phyloP scores from a whole-genome alignment of 805 yeast species.

The Ogataea thermomethanolica region DNA sequence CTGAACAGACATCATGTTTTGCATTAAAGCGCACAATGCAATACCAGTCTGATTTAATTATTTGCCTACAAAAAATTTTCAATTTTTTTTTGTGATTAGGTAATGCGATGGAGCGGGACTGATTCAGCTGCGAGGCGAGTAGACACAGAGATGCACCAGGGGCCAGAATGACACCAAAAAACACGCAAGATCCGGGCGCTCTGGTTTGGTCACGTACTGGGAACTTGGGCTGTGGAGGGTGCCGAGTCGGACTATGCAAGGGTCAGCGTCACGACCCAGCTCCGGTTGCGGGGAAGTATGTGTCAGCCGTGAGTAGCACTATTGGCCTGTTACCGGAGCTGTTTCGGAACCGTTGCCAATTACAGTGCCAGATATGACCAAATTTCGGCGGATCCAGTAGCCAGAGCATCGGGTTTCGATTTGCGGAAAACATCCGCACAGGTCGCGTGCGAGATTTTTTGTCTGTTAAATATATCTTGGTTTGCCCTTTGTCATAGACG shows the following conservation, averaged over 20 bases:
- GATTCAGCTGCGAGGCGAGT: neutral
- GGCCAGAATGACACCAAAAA: no score
- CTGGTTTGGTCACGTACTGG: no score
- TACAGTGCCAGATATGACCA: neutral
- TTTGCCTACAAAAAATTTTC: conserved; percentile 11
- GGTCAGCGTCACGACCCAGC: no score
- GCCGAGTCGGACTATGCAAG: no score
- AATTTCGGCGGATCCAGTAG: neutral
- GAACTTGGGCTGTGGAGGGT: no score
- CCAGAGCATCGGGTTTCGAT: no score
- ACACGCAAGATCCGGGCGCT: no score
- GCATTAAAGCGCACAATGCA: conserved; percentile 15
- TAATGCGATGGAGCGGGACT: neutral
- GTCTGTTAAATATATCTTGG: no score
- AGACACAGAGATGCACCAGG: neutral
- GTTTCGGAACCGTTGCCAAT: no score
- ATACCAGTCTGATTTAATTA: conserved; percentile 3
- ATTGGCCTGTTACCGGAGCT: no score
- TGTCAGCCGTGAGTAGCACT: no score
- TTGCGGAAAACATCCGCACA: conserved; percentile 7
- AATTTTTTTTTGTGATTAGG: conserved; percentile 4
- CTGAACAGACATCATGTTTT: conserved; percentile 22
- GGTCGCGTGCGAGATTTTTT: conserved; percentile 1
- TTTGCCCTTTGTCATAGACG: neutral
- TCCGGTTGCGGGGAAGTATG: no score